Percentiles rank a stretch among this genome's conserved stretches.
Evolutionary conservation across 2,329 filamentous ascomycete genomes (phyloP).

Genomic region (Curvularia hawaiiensis): DNA sequence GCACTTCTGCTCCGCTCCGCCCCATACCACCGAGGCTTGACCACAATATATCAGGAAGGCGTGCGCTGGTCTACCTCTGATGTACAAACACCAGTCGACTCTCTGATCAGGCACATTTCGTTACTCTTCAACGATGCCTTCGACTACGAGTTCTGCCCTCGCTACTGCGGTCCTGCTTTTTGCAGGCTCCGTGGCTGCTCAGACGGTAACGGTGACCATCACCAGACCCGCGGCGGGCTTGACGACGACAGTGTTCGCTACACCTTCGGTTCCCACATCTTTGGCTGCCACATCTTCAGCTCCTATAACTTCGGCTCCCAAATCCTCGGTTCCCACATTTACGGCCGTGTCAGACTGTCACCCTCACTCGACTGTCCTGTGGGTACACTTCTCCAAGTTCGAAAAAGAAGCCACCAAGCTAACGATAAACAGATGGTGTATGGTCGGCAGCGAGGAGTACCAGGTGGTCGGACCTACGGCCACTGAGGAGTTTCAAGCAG

Average conservation of each 20-base stretch:
- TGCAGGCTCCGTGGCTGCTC: constrained; percentile 22
- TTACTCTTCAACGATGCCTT: constrained; percentile 19
- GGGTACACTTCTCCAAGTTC: constrained; percentile 17
- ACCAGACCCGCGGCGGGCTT: constrained; percentile 2
- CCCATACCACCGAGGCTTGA: constrained; percentile 8
- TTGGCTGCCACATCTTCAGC: constrained; percentile 41
- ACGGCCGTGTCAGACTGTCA: constrained; percentile 61
- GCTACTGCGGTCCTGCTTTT: constrained; percentile 12
- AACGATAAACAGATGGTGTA: constrained; percentile 49
- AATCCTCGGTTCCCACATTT: constrained; percentile 26
- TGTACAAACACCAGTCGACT: constrained; percentile 3
- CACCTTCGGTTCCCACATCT: constrained; percentile 26
- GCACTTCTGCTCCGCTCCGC: constrained; percentile 17
- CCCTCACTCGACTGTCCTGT: constrained; percentile 54
- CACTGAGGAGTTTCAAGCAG: constrained; percentile 61
- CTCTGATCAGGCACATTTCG: constrained; percentile 1
- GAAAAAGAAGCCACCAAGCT: constrained; percentile 7
- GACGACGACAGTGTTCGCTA: constrained; percentile 6
- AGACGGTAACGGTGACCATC: constrained; percentile 18
- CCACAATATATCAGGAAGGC: constrained; percentile 26
- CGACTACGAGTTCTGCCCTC: constrained; percentile 2
- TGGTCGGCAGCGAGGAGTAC: constrained; percentile 51
- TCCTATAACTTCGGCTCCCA: background rate
- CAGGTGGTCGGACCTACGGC: constrained; percentile 58
- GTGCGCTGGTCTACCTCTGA: constrained; percentile 13